Conservation (phyloP, 495 filamentous ascomycete species). For the Podospora pseudopauciseta region DNA sequence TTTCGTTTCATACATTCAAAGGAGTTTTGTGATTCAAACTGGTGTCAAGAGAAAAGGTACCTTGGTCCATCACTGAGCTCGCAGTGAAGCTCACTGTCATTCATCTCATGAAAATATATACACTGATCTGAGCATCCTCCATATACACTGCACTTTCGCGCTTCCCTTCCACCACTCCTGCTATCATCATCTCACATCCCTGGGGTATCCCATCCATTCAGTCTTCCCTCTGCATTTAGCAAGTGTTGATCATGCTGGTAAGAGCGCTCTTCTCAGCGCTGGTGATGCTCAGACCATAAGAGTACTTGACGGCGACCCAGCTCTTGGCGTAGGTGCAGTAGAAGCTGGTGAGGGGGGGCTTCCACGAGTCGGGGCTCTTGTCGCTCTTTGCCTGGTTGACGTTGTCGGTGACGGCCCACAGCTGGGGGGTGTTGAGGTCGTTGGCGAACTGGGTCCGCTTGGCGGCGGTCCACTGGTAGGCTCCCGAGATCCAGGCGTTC, state of each 20-base stretch:
- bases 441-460: conserved; percentile 66
- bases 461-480: conserved; percentile 56
- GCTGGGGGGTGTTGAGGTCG: conserved; percentile 64
- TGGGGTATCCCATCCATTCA: not conserved
- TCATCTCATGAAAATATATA: not conserved
- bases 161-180: not conserved
- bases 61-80: not conserved
- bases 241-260: conserved; percentile 59
- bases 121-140: not conserved
- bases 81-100: not conserved
- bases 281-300: conserved; percentile 56
- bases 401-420: conserved; percentile 70
- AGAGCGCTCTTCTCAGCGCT: conserved; percentile 53
- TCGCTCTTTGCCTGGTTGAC: conserved; percentile 70
- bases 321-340: conserved; percentile 71
- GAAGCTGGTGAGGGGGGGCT: conserved; percentile 63
- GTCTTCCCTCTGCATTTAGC: conserved; percentile 35
- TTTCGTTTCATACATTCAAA: too few relatives aligned
- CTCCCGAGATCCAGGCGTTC: conserved; percentile 68
- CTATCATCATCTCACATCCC: not conserved
- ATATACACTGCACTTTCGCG: not conserved
- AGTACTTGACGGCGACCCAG: conserved; percentile 67
- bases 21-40: too few relatives aligned
- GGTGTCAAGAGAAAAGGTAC: too few relatives aligned
- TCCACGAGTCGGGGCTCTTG: conserved; percentile 66